Percentiles rank a stretch among this genome's conserved stretches.
Conservation (phyloP, 2,329 filamentous ascomycete species). For the Gyromitra esculenta region DNA sequence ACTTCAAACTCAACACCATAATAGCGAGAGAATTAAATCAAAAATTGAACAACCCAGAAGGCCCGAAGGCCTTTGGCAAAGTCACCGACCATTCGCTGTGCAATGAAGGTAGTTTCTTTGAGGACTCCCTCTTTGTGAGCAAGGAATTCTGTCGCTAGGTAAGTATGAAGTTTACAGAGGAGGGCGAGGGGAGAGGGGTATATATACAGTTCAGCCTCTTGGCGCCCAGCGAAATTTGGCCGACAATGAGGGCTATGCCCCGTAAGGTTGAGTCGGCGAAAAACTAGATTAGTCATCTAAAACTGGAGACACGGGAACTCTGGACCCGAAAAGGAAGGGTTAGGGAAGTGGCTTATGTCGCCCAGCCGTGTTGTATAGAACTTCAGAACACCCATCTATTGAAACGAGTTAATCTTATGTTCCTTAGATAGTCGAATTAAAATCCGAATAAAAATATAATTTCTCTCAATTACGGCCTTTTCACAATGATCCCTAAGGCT, state of each 20-base stretch:
- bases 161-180: conserved; percentile 46
- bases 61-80: conserved; percentile 53
- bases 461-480: too few relatives aligned
- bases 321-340: neutral
- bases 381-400: neutral
- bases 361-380: neutral
- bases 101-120: conserved; percentile 53
- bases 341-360: neutral
- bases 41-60: conserved; percentile 55
- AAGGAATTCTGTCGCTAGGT: conserved; percentile 53
- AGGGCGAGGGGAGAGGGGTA: conserved; percentile 28
- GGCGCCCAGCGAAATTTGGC: conserved; percentile 43
- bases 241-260: conserved; percentile 17
- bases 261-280: neutral
- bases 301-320: neutral
- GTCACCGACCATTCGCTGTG: conserved; percentile 52
- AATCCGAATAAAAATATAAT: neutral
- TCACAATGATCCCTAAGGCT: too few relatives aligned
- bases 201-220: conserved; percentile 24
- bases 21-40: conserved; percentile 43
- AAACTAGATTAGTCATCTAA: neutral
- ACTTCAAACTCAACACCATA: conserved; percentile 11
- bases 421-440: neutral
- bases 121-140: conserved; percentile 51
- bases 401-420: neutral